Evolutionary conservation across 495 filamentous ascomycete genomes (phyloP), one percentile per base, ranked within the genome.

Genomic region (Neurospora cerealis): DNA sequence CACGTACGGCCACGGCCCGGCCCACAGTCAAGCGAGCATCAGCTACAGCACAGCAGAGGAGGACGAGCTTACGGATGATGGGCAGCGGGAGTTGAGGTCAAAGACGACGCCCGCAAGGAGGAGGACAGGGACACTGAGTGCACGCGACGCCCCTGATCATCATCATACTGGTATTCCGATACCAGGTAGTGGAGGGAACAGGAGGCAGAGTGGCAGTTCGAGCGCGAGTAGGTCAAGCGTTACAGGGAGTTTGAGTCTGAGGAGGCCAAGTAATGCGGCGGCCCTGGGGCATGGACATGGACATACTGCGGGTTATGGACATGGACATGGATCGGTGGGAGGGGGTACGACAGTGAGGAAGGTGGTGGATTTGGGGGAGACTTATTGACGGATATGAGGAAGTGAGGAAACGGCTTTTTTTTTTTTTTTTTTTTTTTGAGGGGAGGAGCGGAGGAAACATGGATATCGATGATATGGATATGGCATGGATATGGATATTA

Each of bases 201-300:
- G 85, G 81, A 84, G 84, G 82, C 85, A 86, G 83, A 89, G 84
- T 77, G 88, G 85, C 71, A 85, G 80, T 69, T 77, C 73, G 79
- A 79, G 86, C 77, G 80, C 77, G 34, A 86, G 81, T 70, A 82
- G 75, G 8, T 42, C 75, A 5, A 75, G 76, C 13, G 72, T 69
- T 17, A 70, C 54, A 0, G 88, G 85, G 69, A 85, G 80, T 69
- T 77, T 73, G 79, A 79, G 86, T 76, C 80, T 77, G 32, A 86
- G 81, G 70, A 82, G 75, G 13, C 42, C 73, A 1, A 75, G 76
- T 24, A 69, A 48, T 32, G 62, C 54, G 15, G 54, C 54, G 28
- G 54, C 54, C 9, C 28, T 39, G 34, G 69, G 19, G 42, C 69
- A 40, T 37, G 60, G 3, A 13, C 62, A 36, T 48, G 60, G 46